Evolutionary conservation across 2,329 filamentous ascomycete genomes (phyloP), one percentile per base, ranked within the genome.

Genomic region (Rhinocladiella similis): DNA sequence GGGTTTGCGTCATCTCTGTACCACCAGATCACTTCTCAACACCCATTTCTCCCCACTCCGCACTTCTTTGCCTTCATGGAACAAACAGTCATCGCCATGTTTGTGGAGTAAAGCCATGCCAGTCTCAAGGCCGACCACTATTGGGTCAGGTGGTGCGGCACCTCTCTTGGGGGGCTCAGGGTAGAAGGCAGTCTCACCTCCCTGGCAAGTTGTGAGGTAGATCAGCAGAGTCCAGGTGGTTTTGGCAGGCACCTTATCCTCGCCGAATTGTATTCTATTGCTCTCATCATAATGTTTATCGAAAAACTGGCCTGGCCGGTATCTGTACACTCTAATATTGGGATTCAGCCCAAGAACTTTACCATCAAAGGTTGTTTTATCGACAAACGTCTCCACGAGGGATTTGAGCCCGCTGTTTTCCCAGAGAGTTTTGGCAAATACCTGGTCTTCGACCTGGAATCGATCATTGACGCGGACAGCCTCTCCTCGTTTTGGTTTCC

Each of bases 161-260:
- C 61, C 71, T 71, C 60, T 73, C 75, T 52, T 74, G 79, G 76
- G 73, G 13, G 76, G 65, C 20, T 89, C 85, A 0, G 90, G 89
- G 69, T 95, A 95, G 72, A 97, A 97, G 29, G 94, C 90, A 0
- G 93, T 97, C 73, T 96, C 90, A 29, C 93, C 93, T 19, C 93
- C 93, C 19, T 83, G 72, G 66, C 91, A 95, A 3, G 88, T 90
- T 1, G 89, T 94, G 53, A 97, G 80, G 68, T 97, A 97, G 35
- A 97, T 82, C 0, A 97, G 80, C 4, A 96, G 77, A 0, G 93
- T 97, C 91, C 92, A 97, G 0, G 91, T 97, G 4, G 93, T 97
- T 66, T 81, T 86, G 18, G 82, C 86, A 19, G 77, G 76, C 10
- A 76, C 65, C 7, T 74, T 58, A 35, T 70, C 69, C 27, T 78